Evolutionary conservation across 345 rosid genomes (phyloP).

Genomic region (Litchi chinensis): DNA sequence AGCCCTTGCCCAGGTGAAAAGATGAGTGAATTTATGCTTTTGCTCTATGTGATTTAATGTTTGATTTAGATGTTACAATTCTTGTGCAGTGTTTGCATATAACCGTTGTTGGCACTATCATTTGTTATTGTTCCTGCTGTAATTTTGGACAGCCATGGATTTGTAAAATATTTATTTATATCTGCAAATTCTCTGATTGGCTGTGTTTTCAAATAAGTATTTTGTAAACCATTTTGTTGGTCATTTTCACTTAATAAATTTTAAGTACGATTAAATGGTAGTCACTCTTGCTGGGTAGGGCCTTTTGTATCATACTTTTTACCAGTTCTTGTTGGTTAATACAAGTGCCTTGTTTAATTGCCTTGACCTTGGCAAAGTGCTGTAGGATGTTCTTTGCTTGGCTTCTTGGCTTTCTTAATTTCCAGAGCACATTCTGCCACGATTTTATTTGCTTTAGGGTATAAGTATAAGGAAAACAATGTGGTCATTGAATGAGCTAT

Average conservation of each 20-base stretch:
- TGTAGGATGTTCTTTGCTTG: neutral
- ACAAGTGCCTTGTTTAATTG: neutral
- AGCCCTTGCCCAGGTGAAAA: slow-evolving; percentile 60
- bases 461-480: neutral
- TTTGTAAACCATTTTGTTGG: neutral
- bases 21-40: neutral
- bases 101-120: neutral
- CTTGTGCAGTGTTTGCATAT: neutral
- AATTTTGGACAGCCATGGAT: neutral
- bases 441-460: neutral
- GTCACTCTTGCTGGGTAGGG: neutral
- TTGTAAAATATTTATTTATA: neutral
- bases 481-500: neutral
- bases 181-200: neutral
- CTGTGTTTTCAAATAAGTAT: neutral
- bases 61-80: neutral
- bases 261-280: neutral
- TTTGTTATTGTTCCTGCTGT: neutral
- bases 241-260: neutral
- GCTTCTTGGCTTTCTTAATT: neutral
- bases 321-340: neutral
- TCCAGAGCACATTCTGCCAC: neutral
- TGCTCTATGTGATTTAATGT: neutral
- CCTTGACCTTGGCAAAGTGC: neutral
- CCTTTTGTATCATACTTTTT: neutral